These are phyloP conservation scores for Zostera marina DNA, from an alignment of 116 monocot species.

Conservation along the genomic window DNA sequence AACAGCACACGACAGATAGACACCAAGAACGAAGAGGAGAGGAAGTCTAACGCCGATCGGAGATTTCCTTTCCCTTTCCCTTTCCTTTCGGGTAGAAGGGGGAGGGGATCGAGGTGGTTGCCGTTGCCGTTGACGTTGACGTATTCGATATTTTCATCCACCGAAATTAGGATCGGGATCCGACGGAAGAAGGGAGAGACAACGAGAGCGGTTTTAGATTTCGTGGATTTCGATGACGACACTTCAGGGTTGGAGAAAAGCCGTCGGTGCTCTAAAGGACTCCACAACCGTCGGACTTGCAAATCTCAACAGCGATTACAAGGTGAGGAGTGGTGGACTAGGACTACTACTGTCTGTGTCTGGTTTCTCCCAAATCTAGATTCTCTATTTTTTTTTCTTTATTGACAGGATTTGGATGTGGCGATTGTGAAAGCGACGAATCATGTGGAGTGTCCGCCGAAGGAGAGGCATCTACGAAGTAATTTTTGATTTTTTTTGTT, in stretches of 20 bases:
- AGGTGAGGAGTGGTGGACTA: slow-evolving; percentile 21
- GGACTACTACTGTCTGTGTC: background rate
- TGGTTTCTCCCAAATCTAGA: background rate
- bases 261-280: slow-evolving; percentile 84
- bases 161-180: too few relatives aligned
- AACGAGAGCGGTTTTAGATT: too few relatives aligned
- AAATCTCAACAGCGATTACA: slow-evolving; percentile 92
- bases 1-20: too few relatives aligned
- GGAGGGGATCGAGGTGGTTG: too few relatives aligned
- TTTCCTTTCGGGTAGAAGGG: too few relatives aligned
- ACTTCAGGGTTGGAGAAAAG: slow-evolving; percentile 66
- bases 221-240: slow-evolving; percentile 33
- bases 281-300: slow-evolving; percentile 87
- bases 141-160: too few relatives aligned
- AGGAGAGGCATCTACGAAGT: slow-evolving; percentile 24
- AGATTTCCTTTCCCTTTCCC: too few relatives aligned
- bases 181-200: too few relatives aligned
- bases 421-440: slow-evolving; percentile 27
- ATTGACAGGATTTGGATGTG: slow-evolving; percentile 17
- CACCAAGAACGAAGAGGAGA: too few relatives aligned
- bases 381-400: slow-evolving; percentile 3
- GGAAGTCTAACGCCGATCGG: too few relatives aligned
- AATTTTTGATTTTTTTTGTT: background rate
- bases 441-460: slow-evolving; percentile 20
- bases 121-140: too few relatives aligned